Percentiles rank a stretch among this genome's conserved stretches.
Evolutionary conservation across 257 asterid genomes (phyloP).

Genomic region (Solanum megistacrolobum): DNA sequence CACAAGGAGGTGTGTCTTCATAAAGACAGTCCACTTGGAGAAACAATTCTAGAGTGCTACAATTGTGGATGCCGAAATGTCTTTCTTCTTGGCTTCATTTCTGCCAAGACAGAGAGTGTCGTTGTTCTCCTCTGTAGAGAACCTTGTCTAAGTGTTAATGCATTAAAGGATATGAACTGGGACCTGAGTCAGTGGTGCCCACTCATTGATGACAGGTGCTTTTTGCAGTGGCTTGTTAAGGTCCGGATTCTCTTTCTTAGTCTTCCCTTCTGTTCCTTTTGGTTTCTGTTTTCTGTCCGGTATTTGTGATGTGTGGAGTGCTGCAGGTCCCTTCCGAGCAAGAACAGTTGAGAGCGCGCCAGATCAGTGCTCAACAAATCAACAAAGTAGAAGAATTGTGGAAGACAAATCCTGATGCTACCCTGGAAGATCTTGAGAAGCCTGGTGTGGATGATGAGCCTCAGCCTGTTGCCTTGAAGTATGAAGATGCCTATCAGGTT

Average conservation of each 20-base stretch:
- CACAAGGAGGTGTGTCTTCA: conserved; percentile 99
- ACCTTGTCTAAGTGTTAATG: conserved; percentile 90
- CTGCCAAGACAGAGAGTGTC: conserved; percentile 98
- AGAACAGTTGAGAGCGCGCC: conserved; percentile 98
- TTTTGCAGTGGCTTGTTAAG: conserved; percentile 98
- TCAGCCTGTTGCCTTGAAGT: conserved; percentile 82
- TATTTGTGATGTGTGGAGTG: not conserved
- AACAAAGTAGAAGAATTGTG: conserved; percentile 98
- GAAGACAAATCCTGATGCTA: conserved; percentile 97
- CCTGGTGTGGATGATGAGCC: conserved; percentile 99
- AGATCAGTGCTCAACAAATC: conserved; percentile 96
- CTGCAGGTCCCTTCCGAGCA: conserved; percentile 94
- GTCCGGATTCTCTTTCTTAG: conserved; percentile 17
- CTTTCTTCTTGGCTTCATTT: conserved; percentile 93
- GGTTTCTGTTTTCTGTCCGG: not conserved
- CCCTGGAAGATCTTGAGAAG: conserved; percentile 98
- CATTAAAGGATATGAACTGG: conserved; percentile 98
- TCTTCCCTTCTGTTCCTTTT: not conserved
- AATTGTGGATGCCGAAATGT: conserved; percentile 99
- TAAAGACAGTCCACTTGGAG: conserved; percentile 98
- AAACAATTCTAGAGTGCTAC: conserved; percentile 94
- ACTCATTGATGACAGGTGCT: conserved; percentile 95
- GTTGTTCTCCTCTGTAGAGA: conserved; percentile 97
- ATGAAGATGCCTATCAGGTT: conserved; percentile 99
- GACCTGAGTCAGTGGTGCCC: conserved; percentile 99